Percentiles rank a stretch among this genome's conserved stretches.
Evolutionary conservation across 306 rosid genomes (phyloP).

Genomic region (Biancaea sappan): DNA sequence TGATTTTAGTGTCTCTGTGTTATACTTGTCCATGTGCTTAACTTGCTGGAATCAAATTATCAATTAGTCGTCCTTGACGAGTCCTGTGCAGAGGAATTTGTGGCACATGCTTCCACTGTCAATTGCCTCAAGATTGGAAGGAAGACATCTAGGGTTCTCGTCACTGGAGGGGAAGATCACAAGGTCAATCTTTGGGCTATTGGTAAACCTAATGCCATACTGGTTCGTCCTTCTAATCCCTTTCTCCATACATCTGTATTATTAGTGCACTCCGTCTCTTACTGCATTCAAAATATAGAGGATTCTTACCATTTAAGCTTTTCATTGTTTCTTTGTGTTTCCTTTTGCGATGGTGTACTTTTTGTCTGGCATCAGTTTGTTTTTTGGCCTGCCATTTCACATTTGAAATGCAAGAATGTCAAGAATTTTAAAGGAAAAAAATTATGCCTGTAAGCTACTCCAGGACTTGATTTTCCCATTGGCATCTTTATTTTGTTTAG

Average conservation of each 20-base stretch:
- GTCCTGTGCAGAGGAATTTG: constrained; percentile 82
- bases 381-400: not conserved
- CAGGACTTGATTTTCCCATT: not conserved
- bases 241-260: not conserved
- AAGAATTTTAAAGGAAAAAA: not conserved
- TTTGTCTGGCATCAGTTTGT: not conserved
- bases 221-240: constrained; percentile 54
- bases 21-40: constrained; percentile 9
- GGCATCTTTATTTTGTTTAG: constrained; percentile 3
- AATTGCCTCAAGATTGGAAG: constrained; percentile 98
- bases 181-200: constrained; percentile 99
- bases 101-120: constrained; percentile 92
- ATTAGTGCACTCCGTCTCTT: not conserved
- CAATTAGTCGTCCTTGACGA: constrained; percentile 61
- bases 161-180: constrained; percentile 98
- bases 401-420: not conserved
- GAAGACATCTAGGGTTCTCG: constrained; percentile 92
- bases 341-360: not conserved
- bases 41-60: constrained; percentile 3
- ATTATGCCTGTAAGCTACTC: not conserved
- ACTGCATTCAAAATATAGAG: not conserved
- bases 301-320: not conserved
- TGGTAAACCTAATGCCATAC: constrained; percentile 96
- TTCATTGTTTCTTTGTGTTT: not conserved
- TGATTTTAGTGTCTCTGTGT: not conserved